phyloP scores from a whole-genome alignment of 768 basidiomycete genomes.

The Candolleomyces aberdarensis region DNA sequence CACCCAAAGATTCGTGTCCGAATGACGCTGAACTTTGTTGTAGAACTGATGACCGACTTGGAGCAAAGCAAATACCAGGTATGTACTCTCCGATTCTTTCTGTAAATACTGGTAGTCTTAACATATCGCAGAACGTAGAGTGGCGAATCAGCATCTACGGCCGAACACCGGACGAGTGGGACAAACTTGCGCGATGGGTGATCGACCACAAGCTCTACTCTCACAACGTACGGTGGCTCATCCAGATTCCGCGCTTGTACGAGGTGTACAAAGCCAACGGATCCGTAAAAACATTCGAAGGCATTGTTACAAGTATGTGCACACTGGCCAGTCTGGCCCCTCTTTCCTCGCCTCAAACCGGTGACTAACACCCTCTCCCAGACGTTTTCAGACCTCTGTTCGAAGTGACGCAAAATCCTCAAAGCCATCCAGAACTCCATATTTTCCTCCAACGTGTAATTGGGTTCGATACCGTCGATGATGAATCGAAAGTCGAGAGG shows the following conservation, averaged over 20 bases:
- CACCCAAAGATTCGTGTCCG: not conserved
- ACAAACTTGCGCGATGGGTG: constrained; percentile 97
- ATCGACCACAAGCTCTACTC: constrained; percentile 90
- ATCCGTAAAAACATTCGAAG: constrained; percentile 81
- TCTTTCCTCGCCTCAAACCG: not conserved
- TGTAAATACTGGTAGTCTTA: constrained; percentile 32
- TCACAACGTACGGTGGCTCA: constrained; percentile 97
- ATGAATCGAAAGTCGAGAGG: constrained; percentile 92
- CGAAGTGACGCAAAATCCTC: constrained; percentile 92
- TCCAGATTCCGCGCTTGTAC: constrained; percentile 93
- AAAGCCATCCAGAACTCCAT: constrained; percentile 89
- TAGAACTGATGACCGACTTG: constrained; percentile 96
- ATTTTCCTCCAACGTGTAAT: constrained; percentile 92
- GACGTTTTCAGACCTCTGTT: constrained; percentile 93
- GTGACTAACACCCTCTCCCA: constrained; percentile 25
- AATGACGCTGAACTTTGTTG: not conserved
- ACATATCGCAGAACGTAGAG: constrained; percentile 72
- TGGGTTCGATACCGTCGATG: constrained; percentile 98
- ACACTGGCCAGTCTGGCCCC: not conserved
- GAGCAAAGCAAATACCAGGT: constrained; percentile 99
- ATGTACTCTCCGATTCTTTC: constrained; percentile 9
- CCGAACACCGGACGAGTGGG: constrained; percentile 83
- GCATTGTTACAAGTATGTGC: constrained; percentile 81
- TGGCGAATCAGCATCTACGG: constrained; percentile 98
- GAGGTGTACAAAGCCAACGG: constrained; percentile 92